Percentiles rank a stretch among this genome's conserved stretches.
These are phyloP conservation scores for Cordyceps fumosorosea DNA, from an alignment of 2,329 filamentous ascomycete species.

Conservation along the genomic window DNA sequence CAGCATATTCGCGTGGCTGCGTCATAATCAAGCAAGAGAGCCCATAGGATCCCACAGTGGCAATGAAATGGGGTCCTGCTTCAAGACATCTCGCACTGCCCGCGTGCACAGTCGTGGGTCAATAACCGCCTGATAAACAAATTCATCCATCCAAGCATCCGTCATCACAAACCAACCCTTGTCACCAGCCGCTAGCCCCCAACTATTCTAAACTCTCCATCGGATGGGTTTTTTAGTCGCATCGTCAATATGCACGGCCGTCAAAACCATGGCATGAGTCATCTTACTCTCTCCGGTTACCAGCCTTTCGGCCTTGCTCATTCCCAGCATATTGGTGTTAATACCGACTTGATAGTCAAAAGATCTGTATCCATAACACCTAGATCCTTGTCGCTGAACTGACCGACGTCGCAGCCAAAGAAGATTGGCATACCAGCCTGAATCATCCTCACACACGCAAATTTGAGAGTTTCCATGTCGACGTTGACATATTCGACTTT, in stretches of 20 bases:
- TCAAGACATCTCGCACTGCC: constrained; percentile 63
- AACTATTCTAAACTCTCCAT: constrained; percentile 85
- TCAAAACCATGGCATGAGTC: constrained; percentile 92
- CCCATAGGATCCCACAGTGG: constrained; percentile 81
- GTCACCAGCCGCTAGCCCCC: constrained; percentile 63
- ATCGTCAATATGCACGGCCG: constrained; percentile 70
- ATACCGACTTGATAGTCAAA: constrained; percentile 79
- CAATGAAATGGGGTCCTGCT: constrained; percentile 62
- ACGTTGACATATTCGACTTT: constrained; percentile 80
- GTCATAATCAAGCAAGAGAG: constrained; percentile 48
- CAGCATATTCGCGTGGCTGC: neutral
- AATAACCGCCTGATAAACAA: constrained; percentile 80
- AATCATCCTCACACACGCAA: constrained; percentile 69
- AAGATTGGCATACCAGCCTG: constrained; percentile 74
- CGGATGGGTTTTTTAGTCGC: constrained; percentile 56
- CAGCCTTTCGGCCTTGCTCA: constrained; percentile 71
- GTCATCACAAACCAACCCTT: constrained; percentile 89
- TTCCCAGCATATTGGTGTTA: constrained; percentile 63
- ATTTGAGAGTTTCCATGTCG: constrained; percentile 64
- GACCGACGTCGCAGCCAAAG: constrained; percentile 83
- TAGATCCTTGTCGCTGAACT: constrained; percentile 60
- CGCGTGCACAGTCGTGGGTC: constrained; percentile 61
- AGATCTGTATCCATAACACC: constrained; percentile 78
- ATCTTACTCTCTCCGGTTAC: constrained; percentile 70
- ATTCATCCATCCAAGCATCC: constrained; percentile 73